phyloP scores from a whole-genome alignment of 2,329 filamentous ascomycete species.

The Diaporthe sp. region DNA sequence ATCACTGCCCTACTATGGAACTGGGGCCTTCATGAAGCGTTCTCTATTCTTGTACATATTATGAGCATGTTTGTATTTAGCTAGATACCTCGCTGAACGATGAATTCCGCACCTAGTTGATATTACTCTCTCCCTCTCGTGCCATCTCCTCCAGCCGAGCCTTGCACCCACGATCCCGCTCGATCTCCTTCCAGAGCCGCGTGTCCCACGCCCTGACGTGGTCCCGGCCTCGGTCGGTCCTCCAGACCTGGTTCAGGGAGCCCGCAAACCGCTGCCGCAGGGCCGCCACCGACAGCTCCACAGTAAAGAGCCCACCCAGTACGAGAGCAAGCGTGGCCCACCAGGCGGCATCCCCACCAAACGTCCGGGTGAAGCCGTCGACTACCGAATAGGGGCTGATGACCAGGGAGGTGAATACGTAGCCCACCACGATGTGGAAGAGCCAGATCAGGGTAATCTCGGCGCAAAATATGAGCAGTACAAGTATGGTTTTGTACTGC shows the following conservation, averaged over 20 bases:
- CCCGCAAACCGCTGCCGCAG: slow-evolving; percentile 48
- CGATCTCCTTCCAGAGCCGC: slow-evolving; percentile 68
- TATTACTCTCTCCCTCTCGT: background rate
- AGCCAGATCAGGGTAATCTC: slow-evolving; percentile 74
- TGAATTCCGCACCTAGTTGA: background rate
- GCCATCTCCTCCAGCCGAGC: background rate
- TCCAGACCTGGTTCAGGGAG: slow-evolving; percentile 12
- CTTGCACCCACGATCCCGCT: slow-evolving; percentile 54
- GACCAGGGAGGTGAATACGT: slow-evolving; percentile 66
- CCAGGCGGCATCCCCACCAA: slow-evolving; percentile 77
- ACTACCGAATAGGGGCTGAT: slow-evolving; percentile 73
- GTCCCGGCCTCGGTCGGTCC: slow-evolving; percentile 15
- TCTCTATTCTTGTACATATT: slow-evolving; percentile 18
- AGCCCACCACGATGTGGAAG: slow-evolving; percentile 77
- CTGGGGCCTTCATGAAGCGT: background rate
- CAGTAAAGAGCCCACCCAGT: slow-evolving; percentile 66
- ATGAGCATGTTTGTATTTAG: slow-evolving; percentile 12
- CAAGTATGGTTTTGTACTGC: slow-evolving; percentile 77
- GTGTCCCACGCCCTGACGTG: slow-evolving; percentile 61
- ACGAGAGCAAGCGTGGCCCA: slow-evolving; percentile 78
- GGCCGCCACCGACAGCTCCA: slow-evolving; percentile 72
- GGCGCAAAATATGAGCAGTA: slow-evolving; percentile 66
- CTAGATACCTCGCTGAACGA: slow-evolving; percentile 7
- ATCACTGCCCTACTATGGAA: background rate
- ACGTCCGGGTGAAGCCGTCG: slow-evolving; percentile 72